These are phyloP conservation scores for Penicillium egyptiacum DNA, from an alignment of 495 filamentous ascomycete species.

Conservation along the genomic window DNA sequence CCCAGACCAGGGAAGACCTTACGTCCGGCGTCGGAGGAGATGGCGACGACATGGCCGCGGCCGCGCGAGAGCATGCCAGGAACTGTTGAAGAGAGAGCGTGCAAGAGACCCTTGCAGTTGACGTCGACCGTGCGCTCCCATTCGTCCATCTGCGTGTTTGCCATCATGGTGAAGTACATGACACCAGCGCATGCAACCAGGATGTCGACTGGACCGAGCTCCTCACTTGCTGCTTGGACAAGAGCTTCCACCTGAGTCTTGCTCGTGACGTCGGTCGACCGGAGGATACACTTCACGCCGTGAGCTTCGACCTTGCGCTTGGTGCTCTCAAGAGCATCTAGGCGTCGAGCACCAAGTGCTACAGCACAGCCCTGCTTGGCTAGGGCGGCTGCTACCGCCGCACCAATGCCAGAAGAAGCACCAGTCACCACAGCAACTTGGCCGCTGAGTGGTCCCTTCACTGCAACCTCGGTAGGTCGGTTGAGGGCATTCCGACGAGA, in stretches of 20 bases:
- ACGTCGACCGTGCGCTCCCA: conserved; percentile 72
- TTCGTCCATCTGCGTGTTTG: conserved; percentile 60
- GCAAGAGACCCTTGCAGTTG: conserved; percentile 70
- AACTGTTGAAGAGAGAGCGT: conserved; percentile 58
- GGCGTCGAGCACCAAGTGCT: conserved; percentile 61
- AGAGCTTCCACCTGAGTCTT: conserved; percentile 55
- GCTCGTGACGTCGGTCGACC: conserved; percentile 62
- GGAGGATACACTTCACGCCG: conserved; percentile 57
- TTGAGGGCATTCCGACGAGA: conserved; percentile 39
- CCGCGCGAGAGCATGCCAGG: conserved; percentile 63
- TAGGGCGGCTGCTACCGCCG: conserved; percentile 48
- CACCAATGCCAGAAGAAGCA: conserved; percentile 52
- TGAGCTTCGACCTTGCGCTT: conserved; percentile 48
- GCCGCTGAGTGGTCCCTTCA: conserved; percentile 53
- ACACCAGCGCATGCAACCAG: conserved; percentile 68
- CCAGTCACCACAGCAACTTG: conserved; percentile 53
- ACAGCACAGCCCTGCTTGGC: conserved; percentile 60
- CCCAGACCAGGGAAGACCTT: conserved; percentile 72
- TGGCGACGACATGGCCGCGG: conserved; percentile 63
- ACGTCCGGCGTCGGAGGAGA: conserved; percentile 67
- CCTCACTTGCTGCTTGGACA: conserved; percentile 47
- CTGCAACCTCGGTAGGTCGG: conserved; percentile 31
- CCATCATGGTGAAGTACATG: conserved; percentile 78
- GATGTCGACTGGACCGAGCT: conserved; percentile 64
- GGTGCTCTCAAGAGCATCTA: conserved; percentile 57